Evolutionary conservation across 2,329 filamentous ascomycete genomes (phyloP).

Genomic region (Spiromastix sp.): DNA sequence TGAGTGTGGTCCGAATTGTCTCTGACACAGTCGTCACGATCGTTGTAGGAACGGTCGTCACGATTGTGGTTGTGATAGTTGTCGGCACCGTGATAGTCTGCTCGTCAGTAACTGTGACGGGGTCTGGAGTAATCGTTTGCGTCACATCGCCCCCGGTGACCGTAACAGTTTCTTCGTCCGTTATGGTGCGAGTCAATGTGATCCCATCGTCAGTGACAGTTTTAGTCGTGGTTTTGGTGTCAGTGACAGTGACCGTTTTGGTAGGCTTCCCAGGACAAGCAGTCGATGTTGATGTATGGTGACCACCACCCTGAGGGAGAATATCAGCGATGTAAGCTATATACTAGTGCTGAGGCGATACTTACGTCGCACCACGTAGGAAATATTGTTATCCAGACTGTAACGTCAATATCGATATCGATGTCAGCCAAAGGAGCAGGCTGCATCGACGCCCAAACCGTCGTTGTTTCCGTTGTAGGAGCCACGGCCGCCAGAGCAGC

Average conservation of each 20-base stretch:
- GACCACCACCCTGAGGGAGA: not conserved
- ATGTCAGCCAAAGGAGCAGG: not conserved
- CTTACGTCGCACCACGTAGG: constrained; percentile 3
- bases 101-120: not conserved
- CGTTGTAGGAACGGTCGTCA: not conserved
- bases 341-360: too few relatives aligned
- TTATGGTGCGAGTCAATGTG: constrained; percentile 6
- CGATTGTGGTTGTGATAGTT: not conserved
- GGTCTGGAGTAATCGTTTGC: constrained; percentile 1
- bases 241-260: not conserved
- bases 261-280: constrained; percentile 6
- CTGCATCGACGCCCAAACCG: not conserved
- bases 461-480: not conserved
- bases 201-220: constrained; percentile 4
- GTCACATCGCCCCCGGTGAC: constrained; percentile 12
- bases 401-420: too few relatives aligned
- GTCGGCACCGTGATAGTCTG: constrained; percentile 1
- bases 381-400: constrained; percentile 1
- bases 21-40: not conserved
- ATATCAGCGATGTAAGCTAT: too few relatives aligned
- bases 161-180: constrained; percentile 11
- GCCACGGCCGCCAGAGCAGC: not conserved
- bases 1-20: not conserved
- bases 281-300: constrained; percentile 9
- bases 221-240: constrained; percentile 12